Evolutionary conservation across 495 filamentous ascomycete species (phyloP).

Genomic region (Penicillium arizonense): DNA sequence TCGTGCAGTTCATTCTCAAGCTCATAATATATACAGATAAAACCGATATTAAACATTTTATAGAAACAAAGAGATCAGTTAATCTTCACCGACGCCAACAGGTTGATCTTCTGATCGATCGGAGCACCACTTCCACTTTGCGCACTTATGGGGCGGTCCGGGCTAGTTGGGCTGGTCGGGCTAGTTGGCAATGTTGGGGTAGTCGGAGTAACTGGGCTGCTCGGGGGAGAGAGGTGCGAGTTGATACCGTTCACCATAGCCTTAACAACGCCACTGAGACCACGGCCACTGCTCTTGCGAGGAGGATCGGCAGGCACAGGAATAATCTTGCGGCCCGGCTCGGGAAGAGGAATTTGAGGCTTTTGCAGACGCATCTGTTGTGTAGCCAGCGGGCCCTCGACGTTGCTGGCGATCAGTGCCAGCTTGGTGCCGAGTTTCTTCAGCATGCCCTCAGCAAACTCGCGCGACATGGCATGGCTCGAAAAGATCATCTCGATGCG

Average conservation of each 20-base stretch:
- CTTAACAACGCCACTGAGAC: background rate
- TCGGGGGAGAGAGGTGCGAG: background rate
- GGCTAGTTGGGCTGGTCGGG: too few species aligned
- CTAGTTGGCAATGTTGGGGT: too few species aligned
- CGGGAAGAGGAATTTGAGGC: conserved; percentile 3
- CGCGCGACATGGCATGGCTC: conserved; percentile 5
- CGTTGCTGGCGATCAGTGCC: conserved; percentile 13
- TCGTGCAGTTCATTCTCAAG: too few species aligned
- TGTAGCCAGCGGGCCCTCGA: background rate
- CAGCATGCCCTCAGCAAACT: conserved; percentile 8
- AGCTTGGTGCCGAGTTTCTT: conserved; percentile 3
- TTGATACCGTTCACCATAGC: background rate
- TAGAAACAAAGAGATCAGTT: too few species aligned
- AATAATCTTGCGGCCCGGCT: background rate
- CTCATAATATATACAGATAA: too few species aligned
- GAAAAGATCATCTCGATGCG: conserved; percentile 17
- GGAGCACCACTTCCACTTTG: too few species aligned
- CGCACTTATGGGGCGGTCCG: too few species aligned
- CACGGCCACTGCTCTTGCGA: background rate
- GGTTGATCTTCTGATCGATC: too few species aligned
- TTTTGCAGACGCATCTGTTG: background rate
- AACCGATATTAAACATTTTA: too few species aligned
- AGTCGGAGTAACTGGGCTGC: too few species aligned
- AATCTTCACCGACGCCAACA: too few species aligned
- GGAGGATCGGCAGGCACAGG: background rate